Evolutionary conservation across 768 basidiomycete species (phyloP).

Genomic region (Rhodotorula babjevae): DNA sequence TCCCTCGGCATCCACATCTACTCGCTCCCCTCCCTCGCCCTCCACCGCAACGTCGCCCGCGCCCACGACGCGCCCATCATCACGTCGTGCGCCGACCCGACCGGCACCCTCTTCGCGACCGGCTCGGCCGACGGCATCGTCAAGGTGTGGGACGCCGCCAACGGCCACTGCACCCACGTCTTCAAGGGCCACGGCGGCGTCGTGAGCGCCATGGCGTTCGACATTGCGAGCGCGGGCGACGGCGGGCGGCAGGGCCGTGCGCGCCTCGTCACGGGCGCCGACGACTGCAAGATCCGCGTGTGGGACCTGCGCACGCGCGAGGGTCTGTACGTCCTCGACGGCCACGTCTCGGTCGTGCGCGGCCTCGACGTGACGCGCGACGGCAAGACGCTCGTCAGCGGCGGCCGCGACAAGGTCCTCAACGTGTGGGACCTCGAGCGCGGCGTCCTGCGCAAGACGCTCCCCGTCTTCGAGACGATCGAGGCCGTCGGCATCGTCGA

Average conservation of each 20-base stretch:
- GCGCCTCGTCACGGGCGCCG: conserved; percentile 82
- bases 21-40: conserved; percentile 57
- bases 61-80: conserved; percentile 94
- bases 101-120: conserved; percentile 84
- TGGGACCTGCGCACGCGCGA: conserved; percentile 75
- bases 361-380: conserved; percentile 79
- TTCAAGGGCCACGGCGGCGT: conserved; percentile 98
- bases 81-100: conserved; percentile 75
- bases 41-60: conserved; percentile 63
- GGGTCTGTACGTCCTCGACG: conserved; percentile 78
- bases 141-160: conserved; percentile 88
- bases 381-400: conserved; percentile 83
- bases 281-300: conserved; percentile 85
- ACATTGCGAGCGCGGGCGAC: conserved; percentile 58
- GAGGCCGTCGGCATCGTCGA: conserved; percentile 41
- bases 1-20: conserved; percentile 78
- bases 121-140: conserved; percentile 94
- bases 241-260: conserved; percentile 49
- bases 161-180: conserved; percentile 85
- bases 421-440: conserved; percentile 77
- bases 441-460: conserved; percentile 52
- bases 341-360: conserved; percentile 89
- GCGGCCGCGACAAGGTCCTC: conserved; percentile 87
- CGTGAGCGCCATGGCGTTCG: conserved; percentile 82
- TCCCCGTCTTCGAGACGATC: conserved; percentile 45